Percentiles rank a stretch among this genome's conserved stretches.
These are phyloP conservation scores for Herpetomonas samuelpessoai DNA, from an alignment of 208 protist species.

Conservation along the genomic window DNA sequence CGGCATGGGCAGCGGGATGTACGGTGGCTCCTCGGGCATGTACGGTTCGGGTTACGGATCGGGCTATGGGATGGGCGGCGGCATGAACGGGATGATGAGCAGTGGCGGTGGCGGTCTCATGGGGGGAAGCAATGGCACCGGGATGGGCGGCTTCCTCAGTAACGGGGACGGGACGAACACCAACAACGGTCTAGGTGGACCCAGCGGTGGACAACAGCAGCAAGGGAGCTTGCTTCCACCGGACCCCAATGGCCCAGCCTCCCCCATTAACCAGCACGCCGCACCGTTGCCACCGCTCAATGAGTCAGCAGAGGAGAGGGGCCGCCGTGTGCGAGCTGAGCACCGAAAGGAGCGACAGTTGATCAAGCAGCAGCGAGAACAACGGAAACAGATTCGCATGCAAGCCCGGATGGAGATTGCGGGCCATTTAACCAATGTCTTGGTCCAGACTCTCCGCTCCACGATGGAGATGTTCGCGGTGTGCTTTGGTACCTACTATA, in stretches of 20 bases:
- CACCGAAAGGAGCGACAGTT: slow-evolving; percentile 57
- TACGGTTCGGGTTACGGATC: slow-evolving; percentile 24
- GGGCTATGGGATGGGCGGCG: neutral
- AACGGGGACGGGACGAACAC: neutral
- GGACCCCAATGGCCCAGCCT: slow-evolving; percentile 9
- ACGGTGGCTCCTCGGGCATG: slow-evolving; percentile 15
- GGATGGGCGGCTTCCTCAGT: slow-evolving; percentile 4
- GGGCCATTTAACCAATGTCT: slow-evolving; percentile 71
- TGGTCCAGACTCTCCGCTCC: slow-evolving; percentile 76
- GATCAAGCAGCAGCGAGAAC: slow-evolving; percentile 61
- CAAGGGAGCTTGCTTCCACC: slow-evolving; percentile 11
- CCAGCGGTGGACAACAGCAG: slow-evolving; percentile 15
- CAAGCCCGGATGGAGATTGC: slow-evolving; percentile 74
- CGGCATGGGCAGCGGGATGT: slow-evolving; percentile 7
- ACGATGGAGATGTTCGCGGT: slow-evolving; percentile 77
- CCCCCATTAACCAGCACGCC: slow-evolving; percentile 34
- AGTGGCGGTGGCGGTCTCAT: slow-evolving; percentile 15
- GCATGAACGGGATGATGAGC: slow-evolving; percentile 15
- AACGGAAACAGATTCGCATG: slow-evolving; percentile 63
- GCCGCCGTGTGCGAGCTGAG: slow-evolving; percentile 53
- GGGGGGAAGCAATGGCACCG: slow-evolving; percentile 4
- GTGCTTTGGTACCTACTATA: slow-evolving; percentile 87
- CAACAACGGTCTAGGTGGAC: neutral
- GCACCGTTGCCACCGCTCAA: slow-evolving; percentile 40
- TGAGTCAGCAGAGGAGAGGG: slow-evolving; percentile 55